Evolutionary conservation across 2,329 filamentous ascomycete genomes (phyloP).

Genomic region (Cladosporium cucumerinum): DNA sequence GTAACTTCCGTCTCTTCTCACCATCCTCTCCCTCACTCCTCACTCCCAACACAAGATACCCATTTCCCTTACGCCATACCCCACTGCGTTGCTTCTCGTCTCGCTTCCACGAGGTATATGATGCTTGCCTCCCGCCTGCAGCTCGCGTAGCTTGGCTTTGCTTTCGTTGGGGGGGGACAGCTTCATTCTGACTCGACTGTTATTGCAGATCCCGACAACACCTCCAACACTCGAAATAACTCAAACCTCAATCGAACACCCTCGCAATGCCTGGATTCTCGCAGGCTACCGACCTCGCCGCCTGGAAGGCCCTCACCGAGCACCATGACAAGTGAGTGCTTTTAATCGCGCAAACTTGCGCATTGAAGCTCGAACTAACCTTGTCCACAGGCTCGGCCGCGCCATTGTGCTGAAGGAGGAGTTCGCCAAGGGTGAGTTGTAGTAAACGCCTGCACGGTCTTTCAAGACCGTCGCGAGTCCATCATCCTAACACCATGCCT

Average conservation of each 20-base stretch:
- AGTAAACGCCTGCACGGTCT: not conserved
- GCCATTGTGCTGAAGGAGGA: constrained; percentile 89
- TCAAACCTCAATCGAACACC: constrained; percentile 13
- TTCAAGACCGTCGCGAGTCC: not conserved
- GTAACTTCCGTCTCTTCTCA: not conserved
- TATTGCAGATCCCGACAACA: constrained; percentile 25
- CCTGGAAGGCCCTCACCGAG: constrained; percentile 87
- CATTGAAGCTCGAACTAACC: not conserved
- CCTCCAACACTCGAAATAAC: not conserved
- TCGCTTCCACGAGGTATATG: not conserved
- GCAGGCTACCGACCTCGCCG: constrained; percentile 78
- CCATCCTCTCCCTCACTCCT: not conserved
- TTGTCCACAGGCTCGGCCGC: constrained; percentile 61
- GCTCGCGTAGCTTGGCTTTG: constrained; percentile 4
- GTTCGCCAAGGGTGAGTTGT: constrained; percentile 60
- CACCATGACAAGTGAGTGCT: constrained; percentile 65
- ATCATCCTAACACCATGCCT: not conserved
- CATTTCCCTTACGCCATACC: not conserved
- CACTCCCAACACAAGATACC: constrained; percentile 7
- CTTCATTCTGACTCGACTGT: constrained; percentile 21
- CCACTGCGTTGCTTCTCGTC: not conserved
- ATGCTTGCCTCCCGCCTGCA: not conserved
- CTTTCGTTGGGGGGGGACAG: not conserved
- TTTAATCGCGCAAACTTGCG: not conserved
- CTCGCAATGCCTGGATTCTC: constrained; percentile 60